Base-by-base conservation (phyloP, 1,284 basidiomycete genomes). In the Ustilago xerochloae region DNA sequence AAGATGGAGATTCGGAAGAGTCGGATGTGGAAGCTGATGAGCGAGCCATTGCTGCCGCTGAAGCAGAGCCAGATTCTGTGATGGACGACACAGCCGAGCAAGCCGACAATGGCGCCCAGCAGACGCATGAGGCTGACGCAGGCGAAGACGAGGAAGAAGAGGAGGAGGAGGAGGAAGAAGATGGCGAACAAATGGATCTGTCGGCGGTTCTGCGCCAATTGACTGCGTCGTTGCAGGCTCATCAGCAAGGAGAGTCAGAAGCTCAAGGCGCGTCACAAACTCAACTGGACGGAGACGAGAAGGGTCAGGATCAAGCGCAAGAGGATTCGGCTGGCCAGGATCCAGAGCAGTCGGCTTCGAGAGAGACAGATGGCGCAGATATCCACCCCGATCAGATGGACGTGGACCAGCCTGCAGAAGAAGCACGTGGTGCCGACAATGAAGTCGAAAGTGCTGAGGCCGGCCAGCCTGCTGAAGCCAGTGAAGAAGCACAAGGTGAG, bases 11-110 rank as follows among this genome's bases (percentile, higher is more conserved):
- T 32, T 61, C 61, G 47, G 73, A 70, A 2, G 60, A 71, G 20
- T 63, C 62, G 29, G 74, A 72, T 22, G 65, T 68, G n/a, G 78
- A 79, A 18, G 75, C 78, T 4, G 78, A 79, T 39, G 78, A 79
- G 57, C 64, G 73, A 7, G 78, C 78, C 41, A 79, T 79, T 35
- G 78, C 75, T 22, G 77, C 66, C 33, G 77, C 77, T 7, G 77
- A 79, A 45, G 77, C 77, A 12, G 77, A 79, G 33, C 72, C 59
- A 5, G 58, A 64, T 36, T 64, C 65, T 13, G 50, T 47, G 35
- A 45, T 63, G 41, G 56, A 63, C 22, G 57, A 61, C 28, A 1
- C 35, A 41, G 49, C 47, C 7, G 38, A 46, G 16, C 18, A 29
- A 4, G 15, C 50, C 16, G 36, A 18, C 5, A 43, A 32, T 4